Evolutionary conservation across 768 basidiomycete species (phyloP), one percentile per base, ranked within the genome.

Genomic region (Antrodiella citrinella): DNA sequence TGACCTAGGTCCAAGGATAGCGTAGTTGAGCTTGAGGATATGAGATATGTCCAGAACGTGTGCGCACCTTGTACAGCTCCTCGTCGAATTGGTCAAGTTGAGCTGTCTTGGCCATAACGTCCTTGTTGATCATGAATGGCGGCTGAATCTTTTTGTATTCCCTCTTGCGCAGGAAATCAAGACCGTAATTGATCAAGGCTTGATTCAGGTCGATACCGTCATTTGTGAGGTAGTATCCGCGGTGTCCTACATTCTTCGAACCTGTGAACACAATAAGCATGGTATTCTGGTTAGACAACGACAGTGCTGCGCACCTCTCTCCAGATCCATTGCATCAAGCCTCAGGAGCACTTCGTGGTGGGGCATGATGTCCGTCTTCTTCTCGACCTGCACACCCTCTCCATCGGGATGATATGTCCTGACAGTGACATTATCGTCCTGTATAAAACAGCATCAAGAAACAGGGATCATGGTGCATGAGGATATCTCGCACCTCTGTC

Each of bases 11-110:
- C 26, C 39, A 9, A 38, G n/a, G n/a, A n/a, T n/a, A n/a, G n/a
- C n/a, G n/a, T n/a, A n/a, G n/a, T n/a, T n/a, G n/a, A n/a, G n/a
- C n/a, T n/a, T n/a, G n/a, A n/a, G n/a, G n/a, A n/a, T n/a, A n/a
- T n/a, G n/a, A n/a, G n/a, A n/a, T n/a, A n/a, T n/a, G n/a, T n/a
- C 18, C 18, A 38, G 35, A 10, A 38, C 35, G 35, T n/a, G 30
- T n/a, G 49, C 68, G 24, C 44, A 82, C 90, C 76, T 97, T 97
- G 80, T 98, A 99, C 13, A 99, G 73, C 61, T 96, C 94, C 68
- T 99, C 96, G 64, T 99, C 96, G 59, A 98, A 99, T 67, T 98
- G 92, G 57, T 92, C 90, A 19, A 99, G 81, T 64, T 99, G 96
- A 1, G 96, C 96, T 0, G 96, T 98, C 73, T 96, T 95, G 51